Conservation (phyloP, 768 basidiomycete species). For the Dentipellis fragilis region DNA sequence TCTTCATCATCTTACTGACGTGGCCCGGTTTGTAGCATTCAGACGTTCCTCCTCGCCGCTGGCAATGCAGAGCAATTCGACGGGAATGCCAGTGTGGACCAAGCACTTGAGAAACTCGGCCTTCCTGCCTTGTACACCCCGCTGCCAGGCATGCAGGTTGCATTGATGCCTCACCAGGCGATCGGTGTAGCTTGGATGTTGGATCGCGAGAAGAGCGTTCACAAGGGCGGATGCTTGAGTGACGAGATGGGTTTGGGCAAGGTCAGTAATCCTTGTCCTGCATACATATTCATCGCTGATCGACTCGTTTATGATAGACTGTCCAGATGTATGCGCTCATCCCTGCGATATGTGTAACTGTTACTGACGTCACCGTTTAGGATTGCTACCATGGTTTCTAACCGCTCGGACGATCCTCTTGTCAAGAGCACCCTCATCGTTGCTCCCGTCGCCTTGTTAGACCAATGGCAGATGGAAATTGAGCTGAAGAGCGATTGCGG, state of each 20-base stretch:
- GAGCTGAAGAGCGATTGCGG: constrained; percentile 43
- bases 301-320: constrained; percentile 5
- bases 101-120: constrained; percentile 43
- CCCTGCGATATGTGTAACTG: background rate
- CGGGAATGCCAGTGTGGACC: constrained; percentile 46
- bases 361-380: background rate
- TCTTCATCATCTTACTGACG: background rate
- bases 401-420: constrained; percentile 36
- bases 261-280: constrained; percentile 17
- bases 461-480: constrained; percentile 57
- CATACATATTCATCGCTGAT: too few species aligned
- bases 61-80: constrained; percentile 52
- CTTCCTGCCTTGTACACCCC: constrained; percentile 36
- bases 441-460: constrained; percentile 53
- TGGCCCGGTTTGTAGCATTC: constrained; percentile 28
- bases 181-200: constrained; percentile 41
- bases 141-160: constrained; percentile 49
- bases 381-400: constrained; percentile 50
- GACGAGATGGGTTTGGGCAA: constrained; percentile 50
- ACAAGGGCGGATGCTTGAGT: constrained; percentile 23
- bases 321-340: constrained; percentile 18
- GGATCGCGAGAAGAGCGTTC: constrained; percentile 20
- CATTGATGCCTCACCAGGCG: constrained; percentile 60
- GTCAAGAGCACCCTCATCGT: constrained; percentile 61
- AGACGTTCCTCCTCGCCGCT: constrained; percentile 42